These are phyloP conservation scores for rapeseed (Brassica napus) DNA, from an alignment of 345 rosid species.

Conservation along the genomic window DNA sequence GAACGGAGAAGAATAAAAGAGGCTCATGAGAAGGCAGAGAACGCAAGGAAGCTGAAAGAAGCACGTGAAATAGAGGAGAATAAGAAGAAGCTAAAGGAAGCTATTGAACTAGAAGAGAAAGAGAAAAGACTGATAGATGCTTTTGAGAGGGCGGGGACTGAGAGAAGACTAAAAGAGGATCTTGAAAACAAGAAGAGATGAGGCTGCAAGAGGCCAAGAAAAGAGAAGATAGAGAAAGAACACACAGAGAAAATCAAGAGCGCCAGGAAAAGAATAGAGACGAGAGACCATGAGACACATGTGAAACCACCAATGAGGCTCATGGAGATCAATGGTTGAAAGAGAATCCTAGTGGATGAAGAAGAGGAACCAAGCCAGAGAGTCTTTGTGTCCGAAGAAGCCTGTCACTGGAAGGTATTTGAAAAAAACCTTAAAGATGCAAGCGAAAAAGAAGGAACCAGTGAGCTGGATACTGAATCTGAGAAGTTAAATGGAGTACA, in stretches of 20 bases:
- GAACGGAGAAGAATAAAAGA: constrained; percentile 42
- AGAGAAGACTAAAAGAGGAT: constrained; percentile 44
- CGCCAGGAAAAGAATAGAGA: constrained; percentile 42
- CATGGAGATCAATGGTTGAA: too few species aligned
- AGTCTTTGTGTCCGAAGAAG: too few species aligned
- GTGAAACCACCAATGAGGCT: constrained; percentile 35
- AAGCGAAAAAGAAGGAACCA: too few species aligned
- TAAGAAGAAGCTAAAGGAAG: constrained; percentile 41
- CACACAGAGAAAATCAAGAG: constrained; percentile 41
- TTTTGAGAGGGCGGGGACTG: constrained; percentile 42
- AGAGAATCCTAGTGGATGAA: too few species aligned
- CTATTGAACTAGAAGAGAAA: constrained; percentile 45
- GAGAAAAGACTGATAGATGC: constrained; percentile 40
- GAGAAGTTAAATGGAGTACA: too few species aligned
- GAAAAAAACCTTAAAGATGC: too few species aligned
- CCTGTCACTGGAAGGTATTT: too few species aligned
- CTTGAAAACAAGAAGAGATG: constrained; percentile 37
- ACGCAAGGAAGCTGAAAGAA: constrained; percentile 43
- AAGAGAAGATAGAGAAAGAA: constrained; percentile 40
- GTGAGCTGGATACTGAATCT: too few species aligned
- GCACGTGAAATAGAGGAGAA: constrained; percentile 50
- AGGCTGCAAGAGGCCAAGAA: constrained; percentile 35
- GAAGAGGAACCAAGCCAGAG: too few species aligned
- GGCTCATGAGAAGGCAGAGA: constrained; percentile 45
- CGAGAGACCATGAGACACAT: constrained; percentile 40